phyloP scores from a whole-genome alignment of 768 basidiomycete species.

The Cystobasidium onofrii region DNA sequence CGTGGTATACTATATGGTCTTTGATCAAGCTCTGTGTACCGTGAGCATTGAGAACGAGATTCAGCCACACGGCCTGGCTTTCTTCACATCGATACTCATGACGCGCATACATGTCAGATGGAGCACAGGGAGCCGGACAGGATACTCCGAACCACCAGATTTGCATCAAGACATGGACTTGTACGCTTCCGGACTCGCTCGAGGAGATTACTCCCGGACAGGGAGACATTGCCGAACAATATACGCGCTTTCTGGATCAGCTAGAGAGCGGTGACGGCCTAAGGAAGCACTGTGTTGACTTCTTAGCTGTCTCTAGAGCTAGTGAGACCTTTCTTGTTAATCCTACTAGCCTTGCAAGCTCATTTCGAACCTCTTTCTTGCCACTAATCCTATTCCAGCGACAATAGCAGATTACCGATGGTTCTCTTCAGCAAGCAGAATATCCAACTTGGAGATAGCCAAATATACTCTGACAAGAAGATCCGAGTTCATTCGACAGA shows the following conservation, averaged over 20 bases:
- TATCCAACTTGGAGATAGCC: not conserved
- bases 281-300: not conserved
- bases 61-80: not conserved
- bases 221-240: not conserved
- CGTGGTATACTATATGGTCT: not conserved
- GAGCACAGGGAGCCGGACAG: not conserved
- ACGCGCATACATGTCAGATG: conserved; percentile 8
- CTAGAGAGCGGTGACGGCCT: not conserved
- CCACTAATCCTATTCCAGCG: not conserved
- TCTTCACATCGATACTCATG: not conserved
- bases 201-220: not conserved
- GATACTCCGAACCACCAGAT: not conserved
- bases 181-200: not conserved
- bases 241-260: not conserved
- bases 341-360: not conserved
- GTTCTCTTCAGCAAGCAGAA: not conserved
- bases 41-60: not conserved
- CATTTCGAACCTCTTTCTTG: not conserved
- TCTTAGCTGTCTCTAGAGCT: not conserved
- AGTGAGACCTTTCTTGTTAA: not conserved
- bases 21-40: not conserved
- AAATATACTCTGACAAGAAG: not conserved
- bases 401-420: conserved; percentile 1
- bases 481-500: not conserved
- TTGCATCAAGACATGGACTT: not conserved